These are phyloP conservation scores for Puccinellia tenuiflora DNA, from an alignment of 176 grass and related monocot genomes.

Conservation along the genomic window DNA sequence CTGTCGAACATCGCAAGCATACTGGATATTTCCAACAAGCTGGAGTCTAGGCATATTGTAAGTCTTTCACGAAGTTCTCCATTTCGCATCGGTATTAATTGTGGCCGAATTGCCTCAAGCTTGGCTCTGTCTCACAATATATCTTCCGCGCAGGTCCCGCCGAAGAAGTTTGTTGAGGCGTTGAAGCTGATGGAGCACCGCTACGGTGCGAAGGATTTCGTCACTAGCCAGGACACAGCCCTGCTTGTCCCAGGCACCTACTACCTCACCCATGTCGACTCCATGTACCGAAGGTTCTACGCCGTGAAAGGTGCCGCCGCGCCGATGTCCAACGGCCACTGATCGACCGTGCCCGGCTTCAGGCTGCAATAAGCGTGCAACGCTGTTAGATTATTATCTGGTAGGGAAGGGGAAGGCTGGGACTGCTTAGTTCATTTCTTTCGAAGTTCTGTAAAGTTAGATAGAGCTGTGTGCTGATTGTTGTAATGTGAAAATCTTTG, in stretches of 20 bases:
- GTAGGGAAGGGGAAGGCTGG: not conserved
- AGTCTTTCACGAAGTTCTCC: not conserved
- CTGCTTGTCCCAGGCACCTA: conserved; percentile 66
- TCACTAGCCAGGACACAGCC: conserved; percentile 69
- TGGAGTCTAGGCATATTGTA: conserved; percentile 76
- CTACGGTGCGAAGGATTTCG: conserved; percentile 86
- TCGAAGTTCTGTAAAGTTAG: conserved; percentile 30
- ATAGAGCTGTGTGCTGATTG: conserved; percentile 14
- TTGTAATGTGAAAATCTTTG: not conserved
- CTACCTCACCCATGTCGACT: conserved; percentile 77
- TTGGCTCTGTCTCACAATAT: not conserved
- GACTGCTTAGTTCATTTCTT: not conserved
- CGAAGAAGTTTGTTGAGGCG: conserved; percentile 62
- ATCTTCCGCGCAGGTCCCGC: conserved; percentile 37
- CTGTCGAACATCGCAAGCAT: conserved; percentile 58
- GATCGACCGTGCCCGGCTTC: not conserved
- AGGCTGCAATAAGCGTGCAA: conserved; percentile 5
- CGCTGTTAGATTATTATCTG: conserved; percentile 5
- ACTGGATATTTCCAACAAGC: conserved; percentile 61
- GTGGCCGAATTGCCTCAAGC: not conserved
- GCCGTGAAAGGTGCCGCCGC: conserved; percentile 30
- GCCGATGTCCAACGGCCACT: conserved; percentile 40
- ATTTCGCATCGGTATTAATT: not conserved
- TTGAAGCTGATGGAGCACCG: conserved; percentile 89
- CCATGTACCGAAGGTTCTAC: conserved; percentile 86